phyloP scores from a whole-genome alignment of 176 grass and related monocot genomes.

The Hsuehochloa calcarea region DNA sequence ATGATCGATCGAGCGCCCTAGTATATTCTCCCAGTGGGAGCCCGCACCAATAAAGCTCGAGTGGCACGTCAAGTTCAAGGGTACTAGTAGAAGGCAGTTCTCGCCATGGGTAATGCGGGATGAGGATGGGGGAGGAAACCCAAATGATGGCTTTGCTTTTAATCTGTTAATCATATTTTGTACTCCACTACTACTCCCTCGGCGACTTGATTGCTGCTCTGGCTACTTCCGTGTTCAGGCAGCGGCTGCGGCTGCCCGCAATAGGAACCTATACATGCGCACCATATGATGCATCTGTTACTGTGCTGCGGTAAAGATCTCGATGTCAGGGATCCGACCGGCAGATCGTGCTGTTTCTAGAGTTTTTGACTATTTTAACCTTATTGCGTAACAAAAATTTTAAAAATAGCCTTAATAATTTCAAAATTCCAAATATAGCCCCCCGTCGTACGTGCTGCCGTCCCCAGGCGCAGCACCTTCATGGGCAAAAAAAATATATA shows the following conservation, averaged over 20 bases:
- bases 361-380: no score
- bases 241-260: not conserved
- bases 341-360: not conserved
- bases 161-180: slow-evolving; percentile 27
- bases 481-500: no score
- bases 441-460: no score
- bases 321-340: not conserved
- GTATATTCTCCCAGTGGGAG: slow-evolving; percentile 19
- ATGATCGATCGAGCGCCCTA: slow-evolving; percentile 29
- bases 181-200: not conserved
- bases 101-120: not conserved
- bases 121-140: not conserved
- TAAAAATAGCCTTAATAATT: no score
- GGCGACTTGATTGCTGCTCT: not conserved
- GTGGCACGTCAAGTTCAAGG: not conserved
- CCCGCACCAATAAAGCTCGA: slow-evolving; percentile 10
- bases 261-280: not conserved
- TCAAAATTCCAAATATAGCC: no score
- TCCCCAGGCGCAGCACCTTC: no score
- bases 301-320: not conserved
- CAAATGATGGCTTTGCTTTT: slow-evolving; percentile 41
- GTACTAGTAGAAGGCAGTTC: not conserved
- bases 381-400: no score
- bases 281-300: not conserved
- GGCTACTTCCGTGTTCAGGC: not conserved